Evolutionary conservation across 2,329 filamentous ascomycete genomes (phyloP).

Genomic region (Talaromyces albobiverticillius): DNA sequence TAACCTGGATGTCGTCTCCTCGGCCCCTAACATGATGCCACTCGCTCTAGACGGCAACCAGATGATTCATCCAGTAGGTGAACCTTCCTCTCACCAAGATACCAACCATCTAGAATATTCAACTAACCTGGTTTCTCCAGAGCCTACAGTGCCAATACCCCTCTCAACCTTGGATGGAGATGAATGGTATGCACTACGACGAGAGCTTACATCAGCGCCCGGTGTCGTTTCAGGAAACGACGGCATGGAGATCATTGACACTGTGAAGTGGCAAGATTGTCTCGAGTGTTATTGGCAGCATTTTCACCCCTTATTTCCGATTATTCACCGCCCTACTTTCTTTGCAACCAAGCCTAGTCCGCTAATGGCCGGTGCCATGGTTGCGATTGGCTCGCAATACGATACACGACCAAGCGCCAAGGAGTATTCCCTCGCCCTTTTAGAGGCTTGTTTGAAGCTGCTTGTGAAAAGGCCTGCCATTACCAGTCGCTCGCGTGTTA

Average conservation of each 20-base stretch:
- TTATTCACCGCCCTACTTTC: slow-evolving; percentile 33
- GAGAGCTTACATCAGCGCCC: slow-evolving; percentile 34
- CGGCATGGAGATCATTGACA: slow-evolving; percentile 35
- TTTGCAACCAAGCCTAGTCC: slow-evolving; percentile 29
- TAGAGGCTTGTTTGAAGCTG: slow-evolving; percentile 32
- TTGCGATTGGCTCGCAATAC: slow-evolving; percentile 36
- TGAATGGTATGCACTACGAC: slow-evolving; percentile 36
- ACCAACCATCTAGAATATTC: slow-evolving; percentile 1
- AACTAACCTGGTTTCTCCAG: slow-evolving; percentile 17
- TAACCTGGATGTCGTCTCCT: slow-evolving; percentile 24
- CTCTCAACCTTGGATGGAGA: slow-evolving; percentile 38
- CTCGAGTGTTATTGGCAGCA: slow-evolving; percentile 34
- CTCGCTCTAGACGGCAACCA: slow-evolving; percentile 33
- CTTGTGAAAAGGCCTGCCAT: slow-evolving; percentile 28
- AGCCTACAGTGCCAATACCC: slow-evolving; percentile 37
- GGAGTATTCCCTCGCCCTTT: slow-evolving; percentile 30
- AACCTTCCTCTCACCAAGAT: slow-evolving; percentile 19
- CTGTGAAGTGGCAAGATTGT: slow-evolving; percentile 31
- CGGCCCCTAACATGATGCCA: slow-evolving; percentile 32
- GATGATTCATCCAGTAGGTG: slow-evolving; percentile 37
- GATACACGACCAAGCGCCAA: slow-evolving; percentile 32
- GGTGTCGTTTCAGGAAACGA: slow-evolving; percentile 29
- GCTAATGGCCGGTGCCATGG: slow-evolving; percentile 31
- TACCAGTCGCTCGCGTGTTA: slow-evolving; percentile 30
- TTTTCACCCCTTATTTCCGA: slow-evolving; percentile 35